phyloP scores from a whole-genome alignment of 208 protist genomes.

The Acanthamoeba pearcei region DNA sequence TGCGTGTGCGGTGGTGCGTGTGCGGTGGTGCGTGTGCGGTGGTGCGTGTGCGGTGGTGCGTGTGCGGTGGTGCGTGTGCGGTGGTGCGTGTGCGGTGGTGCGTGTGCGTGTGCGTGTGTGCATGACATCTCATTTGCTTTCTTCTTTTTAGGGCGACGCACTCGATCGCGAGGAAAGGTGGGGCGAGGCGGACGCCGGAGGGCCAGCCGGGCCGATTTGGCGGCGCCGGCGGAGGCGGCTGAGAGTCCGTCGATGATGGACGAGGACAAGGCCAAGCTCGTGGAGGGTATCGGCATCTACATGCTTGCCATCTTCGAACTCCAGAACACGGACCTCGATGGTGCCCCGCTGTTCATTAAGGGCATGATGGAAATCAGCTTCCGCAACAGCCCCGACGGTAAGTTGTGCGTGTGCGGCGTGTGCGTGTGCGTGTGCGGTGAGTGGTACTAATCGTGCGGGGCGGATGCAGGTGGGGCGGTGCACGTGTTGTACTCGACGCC shows the following conservation, averaged over 20 bases:
- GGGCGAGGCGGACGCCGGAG: neutral
- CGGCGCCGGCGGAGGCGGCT: neutral
- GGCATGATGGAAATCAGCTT: constrained; percentile 69
- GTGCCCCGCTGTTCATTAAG: constrained; percentile 58
- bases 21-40: too few relatives aligned
- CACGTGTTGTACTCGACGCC: constrained; percentile 24
- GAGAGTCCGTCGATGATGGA: neutral
- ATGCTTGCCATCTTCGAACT: constrained; percentile 65
- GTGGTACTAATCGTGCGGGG: neutral
- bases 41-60: too few relatives aligned
- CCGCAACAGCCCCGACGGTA: constrained; percentile 22
- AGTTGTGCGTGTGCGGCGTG: neutral
- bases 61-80: too few relatives aligned
- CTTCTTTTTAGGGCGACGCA: neutral
- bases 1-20: too few relatives aligned
- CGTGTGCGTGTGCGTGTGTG: too few relatives aligned
- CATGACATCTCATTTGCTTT: too few relatives aligned
- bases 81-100: too few relatives aligned
- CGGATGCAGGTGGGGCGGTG: neutral
- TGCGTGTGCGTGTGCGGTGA: neutral
- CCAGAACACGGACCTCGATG: constrained; percentile 53
- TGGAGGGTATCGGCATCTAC: constrained; percentile 55
- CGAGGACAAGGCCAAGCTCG: constrained; percentile 46
- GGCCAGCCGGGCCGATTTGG: neutral
- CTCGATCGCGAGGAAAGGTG: neutral